phyloP scores from a whole-genome alignment of 148 eudicot genomes.

The Beta vulgaris region DNA sequence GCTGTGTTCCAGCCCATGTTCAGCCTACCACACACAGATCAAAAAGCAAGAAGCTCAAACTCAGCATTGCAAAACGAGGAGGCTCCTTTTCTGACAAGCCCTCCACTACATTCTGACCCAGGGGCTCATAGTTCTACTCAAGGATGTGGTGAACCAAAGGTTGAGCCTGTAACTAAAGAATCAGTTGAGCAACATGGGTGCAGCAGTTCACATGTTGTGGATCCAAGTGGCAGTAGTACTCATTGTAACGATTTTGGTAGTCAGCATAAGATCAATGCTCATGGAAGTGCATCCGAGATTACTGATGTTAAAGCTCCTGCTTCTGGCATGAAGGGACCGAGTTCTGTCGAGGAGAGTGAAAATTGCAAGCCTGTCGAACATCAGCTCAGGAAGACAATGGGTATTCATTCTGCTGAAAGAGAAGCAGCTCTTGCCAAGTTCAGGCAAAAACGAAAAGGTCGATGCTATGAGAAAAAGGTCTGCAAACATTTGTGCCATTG shows the following conservation, averaged over 20 bases:
- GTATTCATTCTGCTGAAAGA: constrained; percentile 38
- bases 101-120: constrained; percentile 36
- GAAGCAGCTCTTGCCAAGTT: constrained; percentile 53
- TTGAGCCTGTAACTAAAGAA: constrained; percentile 15
- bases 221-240: constrained; percentile 25
- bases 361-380: constrained; percentile 22
- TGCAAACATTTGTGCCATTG: not conserved
- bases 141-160: constrained; percentile 12
- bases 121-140: constrained; percentile 31
- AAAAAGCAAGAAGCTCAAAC: constrained; percentile 21
- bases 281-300: constrained; percentile 31
- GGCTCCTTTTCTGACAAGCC: constrained; percentile 33
- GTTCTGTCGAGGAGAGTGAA: constrained; percentile 30
- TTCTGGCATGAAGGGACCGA: constrained; percentile 19
- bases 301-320: constrained; percentile 29
- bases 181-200: constrained; percentile 16
- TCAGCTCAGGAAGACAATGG: constrained; percentile 23
- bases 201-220: constrained; percentile 10
- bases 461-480: constrained; percentile 55
- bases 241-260: constrained; percentile 19
- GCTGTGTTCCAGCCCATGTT: constrained; percentile 22
- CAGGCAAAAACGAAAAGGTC: constrained; percentile 43
- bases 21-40: constrained; percentile 22
- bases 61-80: constrained; percentile 31
- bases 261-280: constrained; percentile 21